Conservation (phyloP, 2,329 filamentous ascomycete genomes). For the Colletotrichum orchidophilum region DNA sequence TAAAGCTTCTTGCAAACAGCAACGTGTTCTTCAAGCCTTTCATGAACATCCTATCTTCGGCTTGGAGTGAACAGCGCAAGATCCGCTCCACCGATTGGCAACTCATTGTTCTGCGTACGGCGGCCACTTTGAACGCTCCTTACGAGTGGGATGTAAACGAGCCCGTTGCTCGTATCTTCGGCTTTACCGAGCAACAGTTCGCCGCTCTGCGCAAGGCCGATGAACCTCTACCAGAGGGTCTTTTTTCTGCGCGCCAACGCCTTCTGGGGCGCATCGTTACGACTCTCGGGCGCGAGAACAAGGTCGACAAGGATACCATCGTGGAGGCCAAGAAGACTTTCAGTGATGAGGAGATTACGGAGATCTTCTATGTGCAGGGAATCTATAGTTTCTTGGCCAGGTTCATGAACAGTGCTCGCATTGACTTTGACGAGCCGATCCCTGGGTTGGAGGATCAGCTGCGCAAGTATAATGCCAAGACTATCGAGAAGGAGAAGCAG, state of each 20-base stretch:
- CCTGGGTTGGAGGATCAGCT: constrained; percentile 23
- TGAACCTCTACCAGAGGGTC: background rate
- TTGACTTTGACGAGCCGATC: constrained; percentile 31
- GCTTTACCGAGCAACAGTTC: constrained; percentile 29
- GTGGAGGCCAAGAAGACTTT: constrained; percentile 29
- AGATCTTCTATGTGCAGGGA: constrained; percentile 35
- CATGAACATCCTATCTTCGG: constrained; percentile 25
- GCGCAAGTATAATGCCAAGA: constrained; percentile 23
- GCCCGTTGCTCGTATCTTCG: constrained; percentile 36
- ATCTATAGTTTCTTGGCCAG: constrained; percentile 35
- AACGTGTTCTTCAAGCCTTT: constrained; percentile 27
- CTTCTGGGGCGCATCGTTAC: constrained; percentile 30
- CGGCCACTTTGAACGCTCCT: constrained; percentile 35
- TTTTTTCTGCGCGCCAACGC: constrained; percentile 33
- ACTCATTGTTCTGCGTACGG: constrained; percentile 37
- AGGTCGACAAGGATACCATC: constrained; percentile 26
- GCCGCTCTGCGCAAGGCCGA: constrained; percentile 23
- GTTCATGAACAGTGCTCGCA: constrained; percentile 34
- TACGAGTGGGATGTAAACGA: constrained; percentile 40
- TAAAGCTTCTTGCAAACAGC: constrained; percentile 1
- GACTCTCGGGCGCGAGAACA: constrained; percentile 30
- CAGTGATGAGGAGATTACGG: constrained; percentile 35
- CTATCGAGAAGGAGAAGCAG: constrained; percentile 9
- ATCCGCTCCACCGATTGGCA: constrained; percentile 36
- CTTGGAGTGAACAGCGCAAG: constrained; percentile 27